These are phyloP conservation scores for Dendrostoma leiphaemia DNA, from an alignment of 2,329 filamentous ascomycete genomes.

Conservation along the genomic window DNA sequence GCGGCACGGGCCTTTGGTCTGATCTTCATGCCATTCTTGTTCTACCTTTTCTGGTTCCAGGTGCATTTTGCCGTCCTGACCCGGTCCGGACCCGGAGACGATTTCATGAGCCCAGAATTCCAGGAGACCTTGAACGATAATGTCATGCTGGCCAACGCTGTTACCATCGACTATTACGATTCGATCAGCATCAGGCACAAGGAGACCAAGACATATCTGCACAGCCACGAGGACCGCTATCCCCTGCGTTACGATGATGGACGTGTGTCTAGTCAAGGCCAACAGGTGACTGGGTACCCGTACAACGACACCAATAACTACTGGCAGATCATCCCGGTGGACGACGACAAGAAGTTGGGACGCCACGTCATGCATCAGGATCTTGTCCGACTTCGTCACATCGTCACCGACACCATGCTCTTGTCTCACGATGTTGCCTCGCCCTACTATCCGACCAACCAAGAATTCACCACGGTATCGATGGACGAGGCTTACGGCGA, in stretches of 20 bases:
- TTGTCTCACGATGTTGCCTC: constrained; percentile 96
- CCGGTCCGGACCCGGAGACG: constrained; percentile 89
- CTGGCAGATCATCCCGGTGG: constrained; percentile 84
- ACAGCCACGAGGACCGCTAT: constrained; percentile 87
- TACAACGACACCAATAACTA: constrained; percentile 99
- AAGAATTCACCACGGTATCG: constrained; percentile 89
- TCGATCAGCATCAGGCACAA: constrained; percentile 87
- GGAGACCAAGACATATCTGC: constrained; percentile 93
- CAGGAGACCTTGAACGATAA: constrained; percentile 97
- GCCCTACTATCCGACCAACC: constrained; percentile 94
- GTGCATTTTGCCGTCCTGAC: constrained; percentile 91
- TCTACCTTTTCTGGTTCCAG: constrained; percentile 99
- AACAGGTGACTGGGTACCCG: constrained; percentile 97
- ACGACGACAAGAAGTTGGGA: constrained; percentile 56
- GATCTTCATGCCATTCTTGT: constrained; percentile 89
- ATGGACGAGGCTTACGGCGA: constrained; percentile 69
- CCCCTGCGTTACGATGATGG: constrained; percentile 96
- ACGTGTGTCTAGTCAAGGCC: constrained; percentile 93
- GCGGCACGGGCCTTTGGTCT: constrained; percentile 80
- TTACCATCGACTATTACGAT: constrained; percentile 89
- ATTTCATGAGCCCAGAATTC: constrained; percentile 98
- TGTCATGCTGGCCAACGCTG: constrained; percentile 80
- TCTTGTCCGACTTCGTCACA: constrained; percentile 78
- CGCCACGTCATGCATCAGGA: constrained; percentile 79
- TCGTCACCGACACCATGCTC: constrained; percentile 81